phyloP scores from a whole-genome alignment of 495 filamentous ascomycete species.

The Thermothielavioides terrestris region DNA sequence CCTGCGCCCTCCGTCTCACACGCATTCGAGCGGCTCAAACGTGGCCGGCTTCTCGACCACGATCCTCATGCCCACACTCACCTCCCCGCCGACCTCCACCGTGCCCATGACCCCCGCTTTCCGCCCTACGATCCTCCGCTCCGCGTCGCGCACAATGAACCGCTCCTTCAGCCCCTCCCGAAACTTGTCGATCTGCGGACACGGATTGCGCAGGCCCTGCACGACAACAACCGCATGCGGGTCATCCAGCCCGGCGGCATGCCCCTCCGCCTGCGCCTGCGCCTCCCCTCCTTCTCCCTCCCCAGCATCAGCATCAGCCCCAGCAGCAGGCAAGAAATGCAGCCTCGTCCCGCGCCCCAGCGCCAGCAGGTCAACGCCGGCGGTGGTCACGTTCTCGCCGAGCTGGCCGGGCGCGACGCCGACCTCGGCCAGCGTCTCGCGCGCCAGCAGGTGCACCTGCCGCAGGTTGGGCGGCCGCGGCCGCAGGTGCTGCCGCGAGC shows the following conservation, averaged over 20 bases:
- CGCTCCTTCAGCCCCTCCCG: slow-evolving; percentile 7
- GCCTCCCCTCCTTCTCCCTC: neutral
- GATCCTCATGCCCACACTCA: slow-evolving; percentile 3
- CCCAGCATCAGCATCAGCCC: neutral
- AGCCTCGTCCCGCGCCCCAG: slow-evolving; percentile 5
- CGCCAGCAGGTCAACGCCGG: slow-evolving; percentile 3
- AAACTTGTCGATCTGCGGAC: slow-evolving; percentile 13
- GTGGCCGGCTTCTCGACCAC: slow-evolving; percentile 1
- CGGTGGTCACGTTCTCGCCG: slow-evolving; percentile 12
- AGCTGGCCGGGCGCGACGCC: slow-evolving; percentile 5
- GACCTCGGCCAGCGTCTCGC: slow-evolving; percentile 3
- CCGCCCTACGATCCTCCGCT: slow-evolving; percentile 4
- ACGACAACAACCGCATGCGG: slow-evolving; percentile 5
- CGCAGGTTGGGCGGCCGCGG: slow-evolving; percentile 11
- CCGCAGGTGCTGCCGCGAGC: slow-evolving; percentile 3
- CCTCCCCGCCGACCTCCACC: slow-evolving; percentile 1
- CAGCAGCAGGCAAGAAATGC: slow-evolving; percentile 3
- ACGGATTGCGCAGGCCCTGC: slow-evolving; percentile 11
- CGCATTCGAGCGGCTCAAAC: neutral
- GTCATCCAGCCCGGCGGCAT: no score
- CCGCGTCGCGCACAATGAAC: slow-evolving; percentile 4
- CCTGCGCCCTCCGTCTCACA: neutral
- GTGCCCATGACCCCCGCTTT: slow-evolving; percentile 10
- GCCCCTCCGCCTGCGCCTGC: no score
- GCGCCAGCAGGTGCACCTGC: slow-evolving; percentile 10